Base-by-base conservation (phyloP, 2,329 filamentous ascomycete genomes). In the Parastagonospora avenae region DNA sequence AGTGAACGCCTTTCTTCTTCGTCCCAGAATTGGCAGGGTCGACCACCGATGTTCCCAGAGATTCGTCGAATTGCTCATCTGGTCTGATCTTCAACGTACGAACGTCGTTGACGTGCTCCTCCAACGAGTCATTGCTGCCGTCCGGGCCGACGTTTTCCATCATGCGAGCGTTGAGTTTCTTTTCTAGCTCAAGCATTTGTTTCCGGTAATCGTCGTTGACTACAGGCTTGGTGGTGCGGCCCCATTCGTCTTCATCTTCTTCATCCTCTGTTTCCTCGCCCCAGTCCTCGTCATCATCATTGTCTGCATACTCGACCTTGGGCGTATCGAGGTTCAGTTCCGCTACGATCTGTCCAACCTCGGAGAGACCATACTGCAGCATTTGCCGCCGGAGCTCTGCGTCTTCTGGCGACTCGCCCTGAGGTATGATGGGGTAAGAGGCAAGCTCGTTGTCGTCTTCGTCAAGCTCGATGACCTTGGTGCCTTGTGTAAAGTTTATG, bases 271-370 rank as follows among this genome's bases (percentile, higher is more conserved):
- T 74, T 30, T 76, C 62, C 4, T 75, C 73, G 45, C 75, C 72
- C 36, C 78, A 73, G 14, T 72, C 69, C 32, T 82, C 78, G 41
- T 82, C 78, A n/a, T 85, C 80, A 10, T 78, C 77, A 12, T 85
- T 80, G 10, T 78, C 77, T n/a, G 80, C 78, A 19, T 80, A 83
- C 11, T 74, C 69, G 10, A 70, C 73, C 27, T 70, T 78, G 14
- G 79, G 79, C 52, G 92, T 87, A 55, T 96, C 91, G 2, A 97
- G 74, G 50, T 95, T 85, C 39, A 99, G 82, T 74, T 97, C 92
- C 12, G 94, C 94, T 12, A 99, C 94, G 2, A 99, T 90, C 32
- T 91, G 86, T 4, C 92, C 91, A 50, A 99, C 87, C 72, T 97
- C 93, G 38, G 88, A 87, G 74, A 96, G 78, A 54, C 90, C 88